phyloP scores from a whole-genome alignment of 2,329 filamentous ascomycete species.

The Chrysosporium keratinophilum region DNA sequence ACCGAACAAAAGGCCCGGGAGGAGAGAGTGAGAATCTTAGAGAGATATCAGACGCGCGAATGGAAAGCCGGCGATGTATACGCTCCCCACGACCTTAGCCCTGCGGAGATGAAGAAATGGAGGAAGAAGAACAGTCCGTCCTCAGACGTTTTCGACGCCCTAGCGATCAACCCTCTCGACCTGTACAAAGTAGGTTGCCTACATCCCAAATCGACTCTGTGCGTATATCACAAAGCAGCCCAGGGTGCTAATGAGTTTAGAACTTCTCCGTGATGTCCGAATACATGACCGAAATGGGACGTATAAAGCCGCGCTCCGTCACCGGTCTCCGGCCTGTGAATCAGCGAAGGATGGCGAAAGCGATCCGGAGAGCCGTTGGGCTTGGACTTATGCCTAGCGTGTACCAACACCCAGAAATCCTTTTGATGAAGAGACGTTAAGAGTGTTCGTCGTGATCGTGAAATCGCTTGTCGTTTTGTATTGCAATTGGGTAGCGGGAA shows the following conservation, averaged over 20 bases:
- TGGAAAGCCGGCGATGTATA: conserved; percentile 80
- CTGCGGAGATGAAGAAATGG: conserved; percentile 73
- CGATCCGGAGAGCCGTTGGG: conserved; percentile 77
- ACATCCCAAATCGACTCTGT: conserved; percentile 5
- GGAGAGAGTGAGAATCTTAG: conserved; percentile 29
- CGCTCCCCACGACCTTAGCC: conserved; percentile 74
- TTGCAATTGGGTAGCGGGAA: conserved; percentile 2
- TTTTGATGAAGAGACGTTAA: conserved; percentile 29
- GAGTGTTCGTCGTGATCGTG: neutral
- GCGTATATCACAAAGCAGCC: neutral
- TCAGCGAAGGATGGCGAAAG: conserved; percentile 87
- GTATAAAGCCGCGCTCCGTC: conserved; percentile 64
- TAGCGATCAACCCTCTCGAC: conserved; percentile 69
- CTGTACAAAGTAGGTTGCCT: conserved; percentile 65
- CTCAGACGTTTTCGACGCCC: conserved; percentile 64
- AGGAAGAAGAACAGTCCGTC: conserved; percentile 46
- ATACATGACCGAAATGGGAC: conserved; percentile 72
- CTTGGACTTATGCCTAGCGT: conserved; percentile 87
- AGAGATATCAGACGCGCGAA: conserved; percentile 46
- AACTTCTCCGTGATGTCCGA: conserved; percentile 90
- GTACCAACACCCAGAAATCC: conserved; percentile 74
- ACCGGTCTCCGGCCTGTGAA: conserved; percentile 81
- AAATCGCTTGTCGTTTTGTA: neutral
- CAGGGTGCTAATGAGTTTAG: conserved; percentile 37
- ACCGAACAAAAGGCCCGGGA: conserved; percentile 29